Evolutionary conservation across 805 yeast species (phyloP).

Genomic region (Blastobotrys peoriensis): DNA sequence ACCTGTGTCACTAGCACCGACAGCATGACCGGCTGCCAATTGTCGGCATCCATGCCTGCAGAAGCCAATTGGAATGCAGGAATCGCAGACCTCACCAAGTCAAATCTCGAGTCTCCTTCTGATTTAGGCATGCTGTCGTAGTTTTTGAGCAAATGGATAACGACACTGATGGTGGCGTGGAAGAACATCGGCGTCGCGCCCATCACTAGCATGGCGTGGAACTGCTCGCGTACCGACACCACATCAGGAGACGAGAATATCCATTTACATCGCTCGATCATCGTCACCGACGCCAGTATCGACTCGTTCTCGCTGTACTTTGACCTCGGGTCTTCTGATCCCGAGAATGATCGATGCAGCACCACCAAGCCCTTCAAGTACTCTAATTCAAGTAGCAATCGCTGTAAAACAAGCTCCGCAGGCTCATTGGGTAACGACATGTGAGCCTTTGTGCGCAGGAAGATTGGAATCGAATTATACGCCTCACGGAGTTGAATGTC

Average conservation of each 20-base stretch:
- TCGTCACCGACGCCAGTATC: conserved; percentile 14
- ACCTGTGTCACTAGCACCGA: conserved; percentile 14
- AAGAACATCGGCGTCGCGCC: conserved; percentile 12
- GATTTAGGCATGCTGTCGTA: conserved; percentile 10
- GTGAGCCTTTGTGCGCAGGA: conserved; percentile 18
- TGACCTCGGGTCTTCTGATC: conserved; percentile 9
- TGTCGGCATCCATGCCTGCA: conserved; percentile 10
- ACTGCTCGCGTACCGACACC: conserved; percentile 7
- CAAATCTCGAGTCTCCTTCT: conserved; percentile 9
- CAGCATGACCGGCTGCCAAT: conserved; percentile 14
- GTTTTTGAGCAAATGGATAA: conserved; percentile 14
- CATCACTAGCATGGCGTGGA: conserved; percentile 11
- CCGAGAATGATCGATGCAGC: conserved; percentile 23
- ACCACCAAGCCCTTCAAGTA: conserved; percentile 25
- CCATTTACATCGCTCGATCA: conserved; percentile 18
- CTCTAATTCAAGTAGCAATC: conserved; percentile 26
- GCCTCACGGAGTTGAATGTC: conserved; percentile 23
- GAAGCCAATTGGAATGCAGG: conserved; percentile 10
- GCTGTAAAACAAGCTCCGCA: conserved; percentile 23
- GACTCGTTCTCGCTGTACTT: conserved; percentile 12
- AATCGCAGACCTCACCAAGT: conserved; percentile 8
- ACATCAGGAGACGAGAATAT: conserved; percentile 12
- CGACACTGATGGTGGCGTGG: conserved; percentile 17
- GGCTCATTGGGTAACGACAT: conserved; percentile 18
- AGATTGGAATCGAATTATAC: conserved; percentile 22